Base-by-base conservation (phyloP, 2,329 filamentous ascomycete genomes). In the Sporothrix inflata region DNA sequence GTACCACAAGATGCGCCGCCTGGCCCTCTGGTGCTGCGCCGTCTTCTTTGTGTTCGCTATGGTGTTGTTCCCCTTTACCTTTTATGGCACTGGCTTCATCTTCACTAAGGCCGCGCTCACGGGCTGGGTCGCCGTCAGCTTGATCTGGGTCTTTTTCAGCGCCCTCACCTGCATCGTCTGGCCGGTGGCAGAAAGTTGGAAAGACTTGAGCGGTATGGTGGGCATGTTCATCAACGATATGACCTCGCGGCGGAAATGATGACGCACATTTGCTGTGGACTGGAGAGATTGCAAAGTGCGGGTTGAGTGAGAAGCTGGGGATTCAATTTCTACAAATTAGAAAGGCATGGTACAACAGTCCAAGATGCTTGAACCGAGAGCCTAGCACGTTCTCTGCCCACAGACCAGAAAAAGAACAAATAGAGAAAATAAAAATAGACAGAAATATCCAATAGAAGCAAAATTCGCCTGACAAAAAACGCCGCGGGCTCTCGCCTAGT, bases 121-220 rank as follows among this genome's bases (percentile, higher is more conserved):
- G 76, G 49, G 71, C 74, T 2, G 79, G 81, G 24, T 84, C 12
- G 79, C 82, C 5, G 78, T 83, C 11, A 80, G 80, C 11, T 79
- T 83, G 67, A 79, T 83, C 12, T 84, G 81, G 82, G 79, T 82
- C 7, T 83, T 80, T 79, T 77, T 74, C 42, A 80, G 79, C 70
- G 78, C 80, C 71, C 69, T 77, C 6, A 79, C 81, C 66, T 83
- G 82, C 73, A 79, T 82, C 51, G 74, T 83, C 11, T 83, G 80
- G 77, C 82, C 82, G 9, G 72, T 83, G 38, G 78, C 80, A 38
- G 82, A 83, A 76, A 81, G 79, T 73, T 73, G 61, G 38, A 40
- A 55, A 1, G 67, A 70, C 11, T 45, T 73, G 40, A 47, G 60
- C 24, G 49, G 45, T 21, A 71, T 71, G 69, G 34, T 71, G 6